Conservation (phyloP, 2,329 filamentous ascomycete species). For the Zarea fungicola region DNA sequence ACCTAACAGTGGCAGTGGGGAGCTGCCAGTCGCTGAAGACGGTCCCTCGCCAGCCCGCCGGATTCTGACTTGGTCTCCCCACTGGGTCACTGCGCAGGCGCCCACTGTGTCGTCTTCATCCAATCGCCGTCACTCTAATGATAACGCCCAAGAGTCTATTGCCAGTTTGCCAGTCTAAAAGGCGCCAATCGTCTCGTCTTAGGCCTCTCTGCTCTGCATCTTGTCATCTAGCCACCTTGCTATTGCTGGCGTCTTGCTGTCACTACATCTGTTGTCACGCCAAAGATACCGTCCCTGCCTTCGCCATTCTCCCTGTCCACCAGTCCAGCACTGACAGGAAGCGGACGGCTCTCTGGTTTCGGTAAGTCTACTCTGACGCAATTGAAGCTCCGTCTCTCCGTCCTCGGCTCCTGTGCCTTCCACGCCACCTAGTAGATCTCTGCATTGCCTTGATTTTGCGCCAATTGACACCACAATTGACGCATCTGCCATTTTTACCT, state of each 20-base stretch:
- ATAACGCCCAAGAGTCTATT: constrained; percentile 9
- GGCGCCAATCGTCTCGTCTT: constrained; percentile 9
- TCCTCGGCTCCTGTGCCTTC: background rate
- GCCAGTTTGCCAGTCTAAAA: constrained; percentile 5
- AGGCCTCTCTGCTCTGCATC: background rate
- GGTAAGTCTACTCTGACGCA: constrained; percentile 13
- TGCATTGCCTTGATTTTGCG: background rate
- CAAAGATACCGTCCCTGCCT: background rate
- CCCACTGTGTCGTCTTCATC: constrained; percentile 9
- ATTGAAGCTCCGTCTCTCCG: constrained; percentile 2
- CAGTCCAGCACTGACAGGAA: too few relatives aligned
- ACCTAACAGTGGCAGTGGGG: too few relatives aligned
- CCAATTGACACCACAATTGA: background rate
- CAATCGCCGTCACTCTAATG: constrained; percentile 12
- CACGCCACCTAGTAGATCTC: background rate
- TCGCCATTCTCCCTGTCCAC: too few relatives aligned
- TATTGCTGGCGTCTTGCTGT: background rate
- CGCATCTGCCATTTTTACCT: background rate
- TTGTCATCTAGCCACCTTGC: background rate
- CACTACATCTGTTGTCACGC: background rate
- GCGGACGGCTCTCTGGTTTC: constrained; percentile 12
- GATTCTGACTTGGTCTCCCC: too few relatives aligned
- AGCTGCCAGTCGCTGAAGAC: too few relatives aligned
- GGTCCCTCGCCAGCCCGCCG: too few relatives aligned
- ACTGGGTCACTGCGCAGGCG: too few relatives aligned